Base-by-base conservation (phyloP, 208 protist species). In the Trypanosoma melophagium region DNA sequence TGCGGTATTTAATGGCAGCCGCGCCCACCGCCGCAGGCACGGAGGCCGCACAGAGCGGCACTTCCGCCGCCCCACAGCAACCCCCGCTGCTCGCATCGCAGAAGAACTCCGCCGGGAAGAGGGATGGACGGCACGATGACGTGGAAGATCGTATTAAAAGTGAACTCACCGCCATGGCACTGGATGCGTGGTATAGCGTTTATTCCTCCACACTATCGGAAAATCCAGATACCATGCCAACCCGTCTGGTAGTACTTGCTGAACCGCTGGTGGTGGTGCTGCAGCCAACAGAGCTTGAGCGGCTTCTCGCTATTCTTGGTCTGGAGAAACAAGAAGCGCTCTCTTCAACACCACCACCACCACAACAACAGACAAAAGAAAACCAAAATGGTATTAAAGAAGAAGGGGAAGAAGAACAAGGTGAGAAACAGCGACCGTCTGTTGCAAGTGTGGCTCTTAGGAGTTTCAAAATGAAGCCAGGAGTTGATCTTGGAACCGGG, bases 101-200 rank as follows among this genome's bases (percentile, higher is more conserved):
- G 41, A 4, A 10, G 19, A 1, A 35, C 5, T 5, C 1, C 28
- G 5, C 28, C 1, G 28, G 28, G 28, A 35, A 35, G 28, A 35
- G 28, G 28, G 28, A 35, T 7, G 28, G 5, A 35, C 28, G 45
- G 22, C 7, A 54, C 0, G 66, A 73, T 25, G 52, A 57, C 16
- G 9, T 54, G 13, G 65, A 60, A 13, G 69, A 79, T 16, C 61
- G 77, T 38, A 84, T 91, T 44, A 63, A 78, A 51, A 76, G 73
- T 42, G 89, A 93, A 74, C 80, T 95, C 16, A 69, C 76, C 14
- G 86, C 86, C 0, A 71, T 92, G 58, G 86, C 89, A 19, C 87
- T 95, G 76, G 89, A 95, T 55, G 81, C 86, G 66, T 95, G 89
- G 86, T 92, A 95, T 71, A 81, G 63, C 19, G 81, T 87, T 3